Percentiles rank a stretch among this genome's conserved stretches.
Conservation (phyloP, 73 alveolate genomes). For the Tetrahymena elliotti region DNA sequence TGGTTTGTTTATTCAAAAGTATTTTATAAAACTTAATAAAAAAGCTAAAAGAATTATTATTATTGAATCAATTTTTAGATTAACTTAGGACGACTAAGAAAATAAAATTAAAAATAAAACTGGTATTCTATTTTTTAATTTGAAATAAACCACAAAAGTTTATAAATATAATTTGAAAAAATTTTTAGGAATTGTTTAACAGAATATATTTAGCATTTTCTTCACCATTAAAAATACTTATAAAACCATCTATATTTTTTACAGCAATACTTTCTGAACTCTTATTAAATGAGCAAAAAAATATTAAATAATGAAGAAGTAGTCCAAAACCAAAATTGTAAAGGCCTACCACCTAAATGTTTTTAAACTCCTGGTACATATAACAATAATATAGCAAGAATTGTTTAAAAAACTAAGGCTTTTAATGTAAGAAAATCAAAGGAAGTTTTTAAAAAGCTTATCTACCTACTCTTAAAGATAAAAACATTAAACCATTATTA, state of each 20-base stretch:
- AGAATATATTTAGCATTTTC: not conserved
- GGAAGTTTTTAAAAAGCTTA: not conserved
- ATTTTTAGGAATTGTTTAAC: too few species aligned
- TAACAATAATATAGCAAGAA: not conserved
- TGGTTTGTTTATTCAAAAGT: too few species aligned
- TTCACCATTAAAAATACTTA: not conserved
- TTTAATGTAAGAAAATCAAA: not conserved
- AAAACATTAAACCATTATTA: slow-evolving; percentile 33
- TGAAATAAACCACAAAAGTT: too few species aligned
- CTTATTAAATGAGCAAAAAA: slow-evolving; percentile 15
- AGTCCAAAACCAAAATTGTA: not conserved
- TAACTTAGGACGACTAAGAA: too few species aligned
- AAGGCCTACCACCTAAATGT: slow-evolving; percentile 39
- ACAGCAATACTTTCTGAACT: slow-evolving; percentile 10
- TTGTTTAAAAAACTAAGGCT: slow-evolving; percentile 2
- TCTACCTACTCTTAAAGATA: slow-evolving; percentile 20
- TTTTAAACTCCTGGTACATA: slow-evolving; percentile 32
- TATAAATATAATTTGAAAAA: too few species aligned
- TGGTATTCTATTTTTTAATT: too few species aligned
- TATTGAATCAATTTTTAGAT: too few species aligned
- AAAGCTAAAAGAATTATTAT: too few species aligned
- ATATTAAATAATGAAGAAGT: slow-evolving; percentile 4
- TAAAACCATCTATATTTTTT: slow-evolving; percentile 1
- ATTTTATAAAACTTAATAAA: too few species aligned
- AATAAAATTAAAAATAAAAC: too few species aligned